Base-by-base conservation (phyloP, 2,329 filamentous ascomycete genomes). In the Furcasterigmium furcatum region DNA sequence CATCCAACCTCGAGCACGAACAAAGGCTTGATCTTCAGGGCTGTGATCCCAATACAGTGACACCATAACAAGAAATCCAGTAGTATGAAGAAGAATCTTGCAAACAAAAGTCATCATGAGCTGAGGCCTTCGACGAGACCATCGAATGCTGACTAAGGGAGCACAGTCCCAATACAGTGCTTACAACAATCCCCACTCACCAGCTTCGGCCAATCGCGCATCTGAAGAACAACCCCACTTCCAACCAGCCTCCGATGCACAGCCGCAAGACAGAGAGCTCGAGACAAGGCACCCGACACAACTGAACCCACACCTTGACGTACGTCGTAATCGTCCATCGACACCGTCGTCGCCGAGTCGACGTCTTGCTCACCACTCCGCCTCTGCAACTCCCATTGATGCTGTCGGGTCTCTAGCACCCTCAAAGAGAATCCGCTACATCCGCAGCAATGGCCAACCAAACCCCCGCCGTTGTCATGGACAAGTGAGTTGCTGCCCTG, bases 401-500 rank as follows among this genome's bases (percentile, higher is more conserved):
- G 46, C 46, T 38, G 30, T 39, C 38, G 9, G 21, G 16, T 13
- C 4, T n/a, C 18, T 21, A 40, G 38, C 21, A 40, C 25, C 16
- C 25, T n/a, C 34, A 36, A 41, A 51, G 48, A n/a, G 41, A 40
- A 43, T 41, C 41, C 34, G 16, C 38, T n/a, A 40, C 39, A 45
- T 40, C 19, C 39, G 43, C 34, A 38, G 21, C 41, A 21, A 99
- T 99, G 94, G 92, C 94, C 66, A 87, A 88, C 76, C 92, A 97
- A 84, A 97, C 94, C 67, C 94, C 94, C 62, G 94, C 94, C 88
- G 94, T 99, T 96, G 94, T 99, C 90, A 99, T 99, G 92, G 94
- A 99, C 94, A 99, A 99, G 94, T 96, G 86, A 74, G 90, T 80
- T 61, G 51, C 67, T 62, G 54, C 58, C 62, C 52, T 36, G 21